phyloP scores from a whole-genome alignment of 1,284 basidiomycete genomes.

The Cutaneotrichosporon mucoides region DNA sequence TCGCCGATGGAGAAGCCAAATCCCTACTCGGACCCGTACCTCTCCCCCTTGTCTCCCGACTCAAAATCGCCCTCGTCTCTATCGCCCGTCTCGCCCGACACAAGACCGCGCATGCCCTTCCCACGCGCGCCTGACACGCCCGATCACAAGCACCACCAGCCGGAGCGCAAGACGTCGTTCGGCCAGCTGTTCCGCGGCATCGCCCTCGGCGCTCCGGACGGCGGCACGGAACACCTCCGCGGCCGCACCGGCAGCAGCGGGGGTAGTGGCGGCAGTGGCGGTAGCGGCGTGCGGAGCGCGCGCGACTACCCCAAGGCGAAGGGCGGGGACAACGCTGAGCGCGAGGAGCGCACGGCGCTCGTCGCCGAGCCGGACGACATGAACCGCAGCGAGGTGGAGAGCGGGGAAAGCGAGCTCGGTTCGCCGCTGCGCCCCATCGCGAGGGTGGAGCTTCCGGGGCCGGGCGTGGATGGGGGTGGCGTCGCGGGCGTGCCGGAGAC shows the following conservation, averaged over 20 bases:
- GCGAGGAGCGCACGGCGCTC: slow-evolving; percentile 33
- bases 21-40: background rate
- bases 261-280: slow-evolving; percentile 11
- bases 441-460: no score
- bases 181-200: slow-evolving; percentile 1
- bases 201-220: no score
- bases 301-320: slow-evolving; percentile 37
- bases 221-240: no score
- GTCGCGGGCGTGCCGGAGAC: no score
- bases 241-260: background rate
- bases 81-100: no score
- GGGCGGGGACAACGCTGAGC: slow-evolving; percentile 23
- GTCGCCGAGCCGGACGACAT: slow-evolving; percentile 14
- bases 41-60: background rate
- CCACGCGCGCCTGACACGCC: no score
- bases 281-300: slow-evolving; percentile 26
- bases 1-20: background rate
- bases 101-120: no score
- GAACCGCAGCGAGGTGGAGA: background rate
- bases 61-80: no score
- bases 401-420: background rate
- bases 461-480: no score
- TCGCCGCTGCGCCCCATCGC: no score
- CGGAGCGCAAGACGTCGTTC: slow-evolving; percentile 8
- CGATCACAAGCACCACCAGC: background rate